phyloP scores from a whole-genome alignment of 2,329 filamentous ascomycete genomes.

The Aschersonia sp. region DNA sequence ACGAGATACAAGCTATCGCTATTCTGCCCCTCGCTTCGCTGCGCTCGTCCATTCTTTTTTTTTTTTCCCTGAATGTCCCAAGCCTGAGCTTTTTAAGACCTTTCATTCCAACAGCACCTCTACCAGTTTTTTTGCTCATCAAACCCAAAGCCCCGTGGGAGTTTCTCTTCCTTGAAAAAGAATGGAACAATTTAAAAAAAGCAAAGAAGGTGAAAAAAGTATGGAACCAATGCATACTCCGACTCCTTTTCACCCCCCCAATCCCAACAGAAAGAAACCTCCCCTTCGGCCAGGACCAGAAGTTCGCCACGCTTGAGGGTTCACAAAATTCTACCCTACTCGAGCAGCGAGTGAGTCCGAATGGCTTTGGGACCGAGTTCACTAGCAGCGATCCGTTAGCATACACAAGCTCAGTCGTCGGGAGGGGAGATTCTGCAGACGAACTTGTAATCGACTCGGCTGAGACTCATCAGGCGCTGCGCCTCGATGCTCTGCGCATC shows the following conservation, averaged over 20 bases:
- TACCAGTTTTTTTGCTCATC: too few relatives aligned
- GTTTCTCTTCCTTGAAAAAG: too few relatives aligned
- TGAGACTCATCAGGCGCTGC: slow-evolving; percentile 41
- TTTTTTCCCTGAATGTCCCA: background rate
- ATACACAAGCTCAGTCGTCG: background rate
- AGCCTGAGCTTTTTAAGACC: background rate
- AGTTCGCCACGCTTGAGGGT: too few relatives aligned
- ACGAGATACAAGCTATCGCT: background rate
- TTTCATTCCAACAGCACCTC: too few relatives aligned
- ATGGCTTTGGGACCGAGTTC: slow-evolving; percentile 40
- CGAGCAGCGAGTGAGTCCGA: slow-evolving; percentile 37
- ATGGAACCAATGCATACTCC: background rate
- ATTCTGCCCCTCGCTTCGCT: background rate
- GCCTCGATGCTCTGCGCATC: slow-evolving; percentile 35
- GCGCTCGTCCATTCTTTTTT: background rate
- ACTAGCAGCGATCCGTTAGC: slow-evolving; percentile 14
- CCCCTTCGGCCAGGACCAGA: too few relatives aligned
- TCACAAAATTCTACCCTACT: background rate
- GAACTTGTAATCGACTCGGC: slow-evolving; percentile 46
- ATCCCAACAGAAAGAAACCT: background rate
- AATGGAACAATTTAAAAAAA: too few relatives aligned
- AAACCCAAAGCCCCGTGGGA: too few relatives aligned
- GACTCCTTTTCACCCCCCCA: background rate
- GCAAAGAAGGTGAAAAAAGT: too few relatives aligned
- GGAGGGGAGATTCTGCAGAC: slow-evolving; percentile 10